phyloP scores from a whole-genome alignment of 2,329 filamentous ascomycete genomes.

The Blastomyces silverae region DNA sequence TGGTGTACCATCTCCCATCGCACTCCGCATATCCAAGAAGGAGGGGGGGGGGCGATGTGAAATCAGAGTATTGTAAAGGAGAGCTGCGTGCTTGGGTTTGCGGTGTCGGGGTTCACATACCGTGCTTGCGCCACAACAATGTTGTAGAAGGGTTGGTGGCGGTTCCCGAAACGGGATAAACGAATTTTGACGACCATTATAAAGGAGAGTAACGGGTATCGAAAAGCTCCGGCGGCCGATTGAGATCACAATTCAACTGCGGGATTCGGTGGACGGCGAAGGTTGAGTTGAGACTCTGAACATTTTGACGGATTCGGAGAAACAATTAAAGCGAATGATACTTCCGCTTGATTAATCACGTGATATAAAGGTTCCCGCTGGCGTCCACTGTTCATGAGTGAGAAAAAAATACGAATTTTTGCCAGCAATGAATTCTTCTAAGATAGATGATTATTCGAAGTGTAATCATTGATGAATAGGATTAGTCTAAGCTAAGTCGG shows the following conservation, averaged over 20 bases:
- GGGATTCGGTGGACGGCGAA: conserved; percentile 67
- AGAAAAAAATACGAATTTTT: not conserved
- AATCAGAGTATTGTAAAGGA: not conserved
- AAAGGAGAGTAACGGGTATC: conserved; percentile 26
- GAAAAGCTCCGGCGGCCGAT: not conserved
- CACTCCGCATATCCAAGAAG: not conserved
- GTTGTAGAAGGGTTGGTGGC: conserved; percentile 90
- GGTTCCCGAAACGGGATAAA: conserved; percentile 85
- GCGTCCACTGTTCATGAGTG: not conserved
- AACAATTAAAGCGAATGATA: not conserved
- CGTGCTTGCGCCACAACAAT: conserved; percentile 91
- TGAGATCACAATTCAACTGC: not conserved
- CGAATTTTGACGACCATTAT: conserved; percentile 91
- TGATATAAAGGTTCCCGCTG: not conserved
- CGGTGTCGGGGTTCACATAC: conserved; percentile 43
- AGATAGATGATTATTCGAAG: not conserved
- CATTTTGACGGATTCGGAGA: conserved; percentile 15
- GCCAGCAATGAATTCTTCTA: not conserved
- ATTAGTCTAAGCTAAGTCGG: not conserved
- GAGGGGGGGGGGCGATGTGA: not conserved
- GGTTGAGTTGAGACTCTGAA: conserved; percentile 40
- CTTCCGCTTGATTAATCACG: not conserved
- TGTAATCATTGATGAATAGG: not conserved
- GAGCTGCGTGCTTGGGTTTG: not conserved
- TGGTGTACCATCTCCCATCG: not conserved